Percentiles rank a stretch among this genome's conserved stretches.
Conservation (phyloP, 441 rosid genomes). For the Mallotus japonicus region DNA sequence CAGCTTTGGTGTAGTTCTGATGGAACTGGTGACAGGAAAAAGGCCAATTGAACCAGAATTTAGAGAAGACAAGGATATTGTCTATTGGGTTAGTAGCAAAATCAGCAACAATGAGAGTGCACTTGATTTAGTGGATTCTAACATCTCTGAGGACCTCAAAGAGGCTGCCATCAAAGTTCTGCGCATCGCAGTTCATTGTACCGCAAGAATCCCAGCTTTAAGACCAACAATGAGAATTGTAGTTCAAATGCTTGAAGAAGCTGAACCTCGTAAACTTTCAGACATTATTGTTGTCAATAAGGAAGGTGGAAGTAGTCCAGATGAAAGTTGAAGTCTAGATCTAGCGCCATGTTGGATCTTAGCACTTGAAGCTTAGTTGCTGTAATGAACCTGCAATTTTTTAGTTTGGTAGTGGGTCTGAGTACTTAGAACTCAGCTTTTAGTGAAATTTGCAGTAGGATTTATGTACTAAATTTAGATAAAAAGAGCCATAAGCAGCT, state of each 20-base stretch:
- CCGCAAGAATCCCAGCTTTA: slow-evolving; percentile 49
- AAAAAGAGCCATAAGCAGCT: background rate
- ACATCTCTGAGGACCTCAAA: slow-evolving; percentile 42
- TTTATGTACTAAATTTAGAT: background rate
- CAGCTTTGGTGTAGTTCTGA: slow-evolving; percentile 84
- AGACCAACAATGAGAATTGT: slow-evolving; percentile 86
- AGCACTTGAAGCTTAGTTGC: background rate
- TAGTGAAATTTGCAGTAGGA: background rate
- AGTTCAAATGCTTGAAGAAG: slow-evolving; percentile 83
- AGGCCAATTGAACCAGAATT: slow-evolving; percentile 70
- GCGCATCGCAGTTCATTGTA: slow-evolving; percentile 66
- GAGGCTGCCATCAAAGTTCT: slow-evolving; percentile 66
- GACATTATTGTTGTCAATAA: slow-evolving; percentile 36
- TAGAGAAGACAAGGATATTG: slow-evolving; percentile 78
- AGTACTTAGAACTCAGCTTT: background rate
- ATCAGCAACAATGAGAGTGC: slow-evolving; percentile 44
- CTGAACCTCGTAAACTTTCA: slow-evolving; percentile 56
- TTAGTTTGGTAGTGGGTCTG: background rate
- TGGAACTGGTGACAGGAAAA: slow-evolving; percentile 82
- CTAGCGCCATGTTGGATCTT: slow-evolving; percentile 1
- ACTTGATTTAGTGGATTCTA: slow-evolving; percentile 56
- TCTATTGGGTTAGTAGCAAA: slow-evolving; percentile 62
- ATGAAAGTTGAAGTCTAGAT: background rate
- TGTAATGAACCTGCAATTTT: background rate
- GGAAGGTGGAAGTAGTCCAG: slow-evolving; percentile 17